Base-by-base conservation (phyloP, 139 green algal genomes). In the Coccomyxa sp. region DNA sequence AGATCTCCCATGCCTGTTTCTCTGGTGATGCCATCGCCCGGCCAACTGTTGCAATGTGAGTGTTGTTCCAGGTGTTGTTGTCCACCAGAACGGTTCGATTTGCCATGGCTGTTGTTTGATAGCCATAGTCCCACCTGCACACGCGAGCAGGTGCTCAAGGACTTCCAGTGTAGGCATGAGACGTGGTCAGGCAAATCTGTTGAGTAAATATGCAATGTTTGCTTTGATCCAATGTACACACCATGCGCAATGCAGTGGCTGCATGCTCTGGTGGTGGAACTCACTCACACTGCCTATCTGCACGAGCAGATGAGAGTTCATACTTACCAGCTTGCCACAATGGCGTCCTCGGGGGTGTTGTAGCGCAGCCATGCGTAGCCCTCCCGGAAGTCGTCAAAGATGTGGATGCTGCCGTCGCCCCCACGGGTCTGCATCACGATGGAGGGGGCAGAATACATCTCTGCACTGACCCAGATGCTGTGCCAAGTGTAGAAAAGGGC, bases 21-120 rank as follows among this genome's bases (percentile, higher is more conserved):
- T 96, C 93, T 28, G 88, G 87, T n/a, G 85, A 92, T 23, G 90
- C 81, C 94, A 97, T 97, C 16, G 94, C 95, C 0, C 95, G 86
- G 15, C 93, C 94, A 67, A 98, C 94, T 13, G 94, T 97, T 13
- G 95, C 95, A 81, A 98, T 98, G 91, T 98, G 95, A 0, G 93
- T 97, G 89, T 97, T 98, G 91, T 98, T 98, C 95, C 95, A 98
- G 1, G 95, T 98, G 89, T 98, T 98, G 95, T 98, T 98, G 90
- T 98, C 95, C 38, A 98, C 95, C 16, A 98, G 91, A 57, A 97
- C 91, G 18, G 94, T 98, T 63, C 95, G 84, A 89, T 98, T 96
- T 82, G 94, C 92, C 94, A 98, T 98, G 79, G 93, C 94, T 11
- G 95, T 97, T 27, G 95, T 97, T 88, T 98, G 95, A 86, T 98